Conservation (phyloP, 441 rosid species). For the Pelargonium exstipulatum region DNA sequence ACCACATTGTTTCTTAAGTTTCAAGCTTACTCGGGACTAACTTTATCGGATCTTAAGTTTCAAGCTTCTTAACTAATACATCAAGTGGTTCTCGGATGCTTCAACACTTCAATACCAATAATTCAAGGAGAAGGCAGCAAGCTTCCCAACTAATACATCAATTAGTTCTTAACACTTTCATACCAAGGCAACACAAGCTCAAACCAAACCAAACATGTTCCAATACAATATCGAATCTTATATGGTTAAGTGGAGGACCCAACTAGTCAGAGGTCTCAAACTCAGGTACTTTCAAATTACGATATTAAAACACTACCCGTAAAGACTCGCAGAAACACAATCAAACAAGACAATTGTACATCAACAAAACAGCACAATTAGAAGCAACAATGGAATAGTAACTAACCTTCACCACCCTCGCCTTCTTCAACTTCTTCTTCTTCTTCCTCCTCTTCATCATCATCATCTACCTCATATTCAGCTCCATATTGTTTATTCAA, state of each 20-base stretch:
- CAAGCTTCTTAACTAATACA: background rate
- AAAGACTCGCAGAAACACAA: background rate
- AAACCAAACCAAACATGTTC: too few relatives aligned
- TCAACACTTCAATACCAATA: background rate
- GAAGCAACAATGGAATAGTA: background rate
- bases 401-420: slow-evolving; percentile 59
- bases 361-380: background rate
- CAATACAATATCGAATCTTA: too few relatives aligned
- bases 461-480: slow-evolving; percentile 30
- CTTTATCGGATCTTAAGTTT: background rate
- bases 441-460: slow-evolving; percentile 42
- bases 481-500: slow-evolving; percentile 73
- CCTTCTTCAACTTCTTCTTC: slow-evolving; percentile 34
- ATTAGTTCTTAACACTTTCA: too few relatives aligned
- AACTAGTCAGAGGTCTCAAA: too few relatives aligned
- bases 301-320: background rate
- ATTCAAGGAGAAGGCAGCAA: background rate
- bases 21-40: background rate
- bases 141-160: too few relatives aligned
- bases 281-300: too few relatives aligned
- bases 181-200: too few relatives aligned
- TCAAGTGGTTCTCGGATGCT: background rate
- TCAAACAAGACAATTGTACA: background rate
- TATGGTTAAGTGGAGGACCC: too few relatives aligned
- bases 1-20: background rate